Conservation (phyloP, 371 early-diverging fungal species). For the Lichtheimia ornata region DNA sequence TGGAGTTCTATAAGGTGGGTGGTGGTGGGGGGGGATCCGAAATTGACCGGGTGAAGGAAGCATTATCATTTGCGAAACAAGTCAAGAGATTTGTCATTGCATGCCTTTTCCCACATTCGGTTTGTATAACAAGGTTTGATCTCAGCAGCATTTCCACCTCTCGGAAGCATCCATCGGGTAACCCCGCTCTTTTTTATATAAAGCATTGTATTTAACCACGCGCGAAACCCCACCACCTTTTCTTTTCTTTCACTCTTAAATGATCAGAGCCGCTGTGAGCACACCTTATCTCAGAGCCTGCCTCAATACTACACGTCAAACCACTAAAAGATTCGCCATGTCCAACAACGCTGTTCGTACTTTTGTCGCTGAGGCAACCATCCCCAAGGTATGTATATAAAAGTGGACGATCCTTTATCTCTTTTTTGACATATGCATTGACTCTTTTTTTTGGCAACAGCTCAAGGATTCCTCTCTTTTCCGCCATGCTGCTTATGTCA, state of each 20-base stretch:
- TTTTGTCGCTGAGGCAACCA: conserved; percentile 24
- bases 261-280: conserved; percentile 14
- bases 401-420: background rate
- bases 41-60: too few relatives aligned
- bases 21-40: too few relatives aligned
- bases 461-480: conserved; percentile 56
- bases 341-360: conserved; percentile 6
- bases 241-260: background rate
- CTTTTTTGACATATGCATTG: background rate
- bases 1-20: too few relatives aligned
- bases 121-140: too few relatives aligned
- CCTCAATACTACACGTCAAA: conserved; percentile 23
- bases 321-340: conserved; percentile 8
- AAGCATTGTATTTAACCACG: too few relatives aligned
- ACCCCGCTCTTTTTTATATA: too few relatives aligned
- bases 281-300: conserved; percentile 37
- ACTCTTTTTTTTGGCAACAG: conserved; percentile 25
- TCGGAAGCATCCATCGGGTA: too few relatives aligned
- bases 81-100: too few relatives aligned
- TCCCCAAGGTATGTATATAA: conserved; percentile 33
- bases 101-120: too few relatives aligned
- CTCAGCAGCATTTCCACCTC: too few relatives aligned
- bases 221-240: conserved; percentile 1
- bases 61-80: too few relatives aligned
- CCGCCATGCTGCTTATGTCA: conserved; percentile 52